Evolutionary conservation across 2,329 filamentous ascomycete species (phyloP).

Genomic region (Fusarium burgessii): DNA sequence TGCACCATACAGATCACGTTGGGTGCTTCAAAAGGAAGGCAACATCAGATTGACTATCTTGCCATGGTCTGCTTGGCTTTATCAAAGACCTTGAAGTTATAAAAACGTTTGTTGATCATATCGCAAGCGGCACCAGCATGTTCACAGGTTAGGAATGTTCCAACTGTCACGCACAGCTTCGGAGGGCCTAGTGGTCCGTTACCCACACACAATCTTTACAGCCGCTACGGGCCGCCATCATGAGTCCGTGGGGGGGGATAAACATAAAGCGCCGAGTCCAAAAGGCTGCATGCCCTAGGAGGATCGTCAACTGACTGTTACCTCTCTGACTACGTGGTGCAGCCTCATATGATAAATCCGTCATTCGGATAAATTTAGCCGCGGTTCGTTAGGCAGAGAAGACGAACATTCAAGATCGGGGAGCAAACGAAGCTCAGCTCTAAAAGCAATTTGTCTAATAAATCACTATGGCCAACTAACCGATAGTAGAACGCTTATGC

Average conservation of each 20-base stretch:
- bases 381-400: slow-evolving; percentile 14
- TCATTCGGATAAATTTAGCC: slow-evolving; percentile 25
- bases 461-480: background rate
- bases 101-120: slow-evolving; percentile 37
- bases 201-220: slow-evolving; percentile 38
- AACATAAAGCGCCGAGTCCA: slow-evolving; percentile 22
- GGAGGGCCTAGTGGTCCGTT: slow-evolving; percentile 26
- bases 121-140: slow-evolving; percentile 19
- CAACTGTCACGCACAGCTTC: slow-evolving; percentile 16
- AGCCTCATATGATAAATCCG: slow-evolving; percentile 13
- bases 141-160: slow-evolving; percentile 28
- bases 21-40: background rate
- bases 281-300: slow-evolving; percentile 30
- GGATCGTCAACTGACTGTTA: slow-evolving; percentile 29
- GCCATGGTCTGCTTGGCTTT: background rate
- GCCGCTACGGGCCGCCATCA: slow-evolving; percentile 46
- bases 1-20: background rate
- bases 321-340: slow-evolving; percentile 23
- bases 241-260: slow-evolving; percentile 37
- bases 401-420: background rate
- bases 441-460: background rate
- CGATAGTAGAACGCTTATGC: slow-evolving; percentile 12
- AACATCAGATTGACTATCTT: background rate
- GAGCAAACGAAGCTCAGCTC: slow-evolving; percentile 3
- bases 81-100: slow-evolving; percentile 10